phyloP scores from a whole-genome alignment of 441 rosid genomes.

The Biscutella auriculata region DNA sequence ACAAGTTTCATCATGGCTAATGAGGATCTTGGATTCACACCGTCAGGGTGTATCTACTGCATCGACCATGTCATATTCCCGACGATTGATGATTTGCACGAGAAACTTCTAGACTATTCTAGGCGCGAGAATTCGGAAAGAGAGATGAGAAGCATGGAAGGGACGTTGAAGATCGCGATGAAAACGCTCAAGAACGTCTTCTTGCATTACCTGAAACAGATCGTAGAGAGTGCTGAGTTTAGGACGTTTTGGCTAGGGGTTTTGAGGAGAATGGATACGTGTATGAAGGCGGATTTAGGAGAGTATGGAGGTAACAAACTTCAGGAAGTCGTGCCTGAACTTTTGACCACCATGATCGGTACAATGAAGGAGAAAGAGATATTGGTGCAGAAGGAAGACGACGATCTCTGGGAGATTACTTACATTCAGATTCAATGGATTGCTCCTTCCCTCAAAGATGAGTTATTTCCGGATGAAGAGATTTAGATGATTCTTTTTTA shows the following conservation, averaged over 20 bases:
- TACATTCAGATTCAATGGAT: slow-evolving; percentile 90
- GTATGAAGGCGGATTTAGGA: slow-evolving; percentile 79
- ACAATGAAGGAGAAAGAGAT: slow-evolving; percentile 57
- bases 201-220: slow-evolving; percentile 28
- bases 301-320: slow-evolving; percentile 44
- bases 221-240: slow-evolving; percentile 42
- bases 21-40: slow-evolving; percentile 54
- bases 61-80: slow-evolving; percentile 69
- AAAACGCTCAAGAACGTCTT: slow-evolving; percentile 47
- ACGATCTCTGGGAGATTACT: slow-evolving; percentile 75
- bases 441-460: slow-evolving; percentile 71
- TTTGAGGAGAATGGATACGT: slow-evolving; percentile 84
- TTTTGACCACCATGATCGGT: slow-evolving; percentile 47
- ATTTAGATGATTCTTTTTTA: slow-evolving; percentile 12
- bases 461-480: slow-evolving; percentile 57
- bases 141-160: slow-evolving; percentile 85
- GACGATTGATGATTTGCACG: slow-evolving; percentile 71
- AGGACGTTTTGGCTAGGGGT: slow-evolving; percentile 81
- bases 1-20: slow-evolving; percentile 35
- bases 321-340: slow-evolving; percentile 44
- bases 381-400: slow-evolving; percentile 45
- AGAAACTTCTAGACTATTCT: slow-evolving; percentile 68
- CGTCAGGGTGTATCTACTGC: slow-evolving; percentile 46
- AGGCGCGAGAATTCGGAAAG: slow-evolving; percentile 61
- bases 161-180: slow-evolving; percentile 54